Conservation (phyloP, 768 basidiomycete species). For the Phallus indusiatus region DNA sequence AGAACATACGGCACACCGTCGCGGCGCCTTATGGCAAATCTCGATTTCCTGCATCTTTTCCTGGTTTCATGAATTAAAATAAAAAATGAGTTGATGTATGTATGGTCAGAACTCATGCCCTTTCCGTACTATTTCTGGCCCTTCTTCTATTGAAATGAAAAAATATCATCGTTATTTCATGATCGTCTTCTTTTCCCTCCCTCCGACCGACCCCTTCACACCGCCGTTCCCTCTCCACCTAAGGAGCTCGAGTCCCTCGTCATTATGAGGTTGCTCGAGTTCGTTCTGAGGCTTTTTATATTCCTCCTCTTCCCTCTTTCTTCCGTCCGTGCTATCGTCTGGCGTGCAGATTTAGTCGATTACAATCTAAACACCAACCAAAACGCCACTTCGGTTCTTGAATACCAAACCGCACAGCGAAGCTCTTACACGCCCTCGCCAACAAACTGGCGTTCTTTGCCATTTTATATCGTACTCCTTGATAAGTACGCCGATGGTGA, state of each 20-base stretch:
- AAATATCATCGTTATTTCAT: not conserved
- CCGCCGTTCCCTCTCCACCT: not conserved
- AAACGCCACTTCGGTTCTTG: slow-evolving; percentile 52
- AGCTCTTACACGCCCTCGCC: slow-evolving; percentile 77
- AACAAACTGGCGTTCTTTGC: slow-evolving; percentile 74
- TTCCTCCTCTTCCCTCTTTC: slow-evolving; percentile 29
- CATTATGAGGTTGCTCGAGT: not conserved
- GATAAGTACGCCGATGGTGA: slow-evolving; percentile 96
- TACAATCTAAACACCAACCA: slow-evolving; percentile 79
- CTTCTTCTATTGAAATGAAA: not conserved
- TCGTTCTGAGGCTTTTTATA: slow-evolving; percentile 17
- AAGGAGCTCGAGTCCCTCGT: not conserved
- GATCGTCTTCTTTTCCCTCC: not conserved
- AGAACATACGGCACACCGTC: not conserved
- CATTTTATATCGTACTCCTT: slow-evolving; percentile 71
- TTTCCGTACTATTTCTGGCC: not conserved
- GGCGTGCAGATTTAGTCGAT: slow-evolving; percentile 49
- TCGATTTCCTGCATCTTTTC: not conserved
- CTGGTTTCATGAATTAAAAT: not conserved
- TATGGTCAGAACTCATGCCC: not conserved
- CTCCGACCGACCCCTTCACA: not conserved
- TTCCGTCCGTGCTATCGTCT: slow-evolving; percentile 50
- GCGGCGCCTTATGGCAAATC: not conserved
- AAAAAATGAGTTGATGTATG: too few relatives aligned
- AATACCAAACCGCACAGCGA: slow-evolving; percentile 53